These are phyloP conservation scores for Hibiscus mutabilis DNA, from an alignment of 345 rosid species.

Conservation along the genomic window DNA sequence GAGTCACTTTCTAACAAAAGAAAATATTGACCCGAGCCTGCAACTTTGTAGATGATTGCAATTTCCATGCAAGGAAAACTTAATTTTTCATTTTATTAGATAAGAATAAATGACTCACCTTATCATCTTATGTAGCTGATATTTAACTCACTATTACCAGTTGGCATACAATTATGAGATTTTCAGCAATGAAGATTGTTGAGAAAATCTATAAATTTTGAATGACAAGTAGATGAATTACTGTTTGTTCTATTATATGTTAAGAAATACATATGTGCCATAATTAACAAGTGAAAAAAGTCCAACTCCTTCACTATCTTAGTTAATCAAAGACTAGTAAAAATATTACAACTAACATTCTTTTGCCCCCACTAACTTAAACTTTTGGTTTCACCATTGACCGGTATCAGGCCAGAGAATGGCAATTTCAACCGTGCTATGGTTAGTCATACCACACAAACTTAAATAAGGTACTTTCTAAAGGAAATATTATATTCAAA, in stretches of 20 bases:
- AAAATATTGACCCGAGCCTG: background rate
- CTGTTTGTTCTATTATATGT: background rate
- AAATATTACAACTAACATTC: background rate
- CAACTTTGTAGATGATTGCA: background rate
- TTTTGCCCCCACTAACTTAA: background rate
- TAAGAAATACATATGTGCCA: background rate
- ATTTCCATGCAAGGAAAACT: background rate
- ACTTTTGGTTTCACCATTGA: background rate
- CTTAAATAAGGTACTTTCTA: background rate
- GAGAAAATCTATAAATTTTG: background rate
- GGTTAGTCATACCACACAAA: background rate
- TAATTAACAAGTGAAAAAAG: background rate
- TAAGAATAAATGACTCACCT: background rate
- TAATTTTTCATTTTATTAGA: background rate
- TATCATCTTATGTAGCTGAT: background rate
- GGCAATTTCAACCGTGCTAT: constrained; percentile 2
- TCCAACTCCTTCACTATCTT: background rate
- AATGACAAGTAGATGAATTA: background rate
- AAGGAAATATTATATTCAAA: background rate
- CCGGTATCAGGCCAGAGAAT: background rate
- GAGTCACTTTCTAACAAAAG: background rate
- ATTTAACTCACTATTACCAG: background rate
- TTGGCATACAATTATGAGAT: background rate
- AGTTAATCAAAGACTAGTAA: background rate
- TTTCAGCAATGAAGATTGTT: background rate